Percentiles rank a stretch among this genome's conserved stretches.
Conservation (phyloP, 345 rosid genomes). For the Salix arbutifolia region DNA sequence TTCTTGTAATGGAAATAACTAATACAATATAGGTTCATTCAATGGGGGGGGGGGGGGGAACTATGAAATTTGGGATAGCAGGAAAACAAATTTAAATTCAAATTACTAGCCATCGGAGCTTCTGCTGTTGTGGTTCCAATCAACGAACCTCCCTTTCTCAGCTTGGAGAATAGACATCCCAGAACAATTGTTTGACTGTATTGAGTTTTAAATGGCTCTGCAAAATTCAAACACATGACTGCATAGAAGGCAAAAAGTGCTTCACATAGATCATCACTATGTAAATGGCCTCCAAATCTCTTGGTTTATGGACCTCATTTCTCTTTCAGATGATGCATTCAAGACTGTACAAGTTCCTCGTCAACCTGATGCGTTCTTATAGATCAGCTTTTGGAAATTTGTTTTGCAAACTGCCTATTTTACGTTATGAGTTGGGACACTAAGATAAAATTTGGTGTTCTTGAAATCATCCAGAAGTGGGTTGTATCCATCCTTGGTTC, state of each 20-base stretch:
- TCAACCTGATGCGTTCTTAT: constrained; percentile 1
- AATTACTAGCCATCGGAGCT: no score
- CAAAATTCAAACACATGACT: background rate
- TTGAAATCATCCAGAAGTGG: constrained; percentile 93
- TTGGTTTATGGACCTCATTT: constrained; percentile 1
- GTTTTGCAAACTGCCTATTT: constrained; percentile 24
- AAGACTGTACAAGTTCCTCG: background rate
- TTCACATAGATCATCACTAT: background rate
- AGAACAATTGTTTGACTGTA: no score
- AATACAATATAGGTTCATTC: no score
- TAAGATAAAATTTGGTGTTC: constrained; percentile 83
- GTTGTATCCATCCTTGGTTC: constrained; percentile 88
- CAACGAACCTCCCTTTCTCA: no score
- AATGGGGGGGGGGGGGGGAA: accelerated
- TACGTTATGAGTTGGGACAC: constrained; percentile 89
- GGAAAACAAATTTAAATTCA: no score
- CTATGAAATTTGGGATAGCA: no score
- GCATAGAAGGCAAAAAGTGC: background rate
- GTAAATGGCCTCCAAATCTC: no score
- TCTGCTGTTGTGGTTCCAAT: no score
- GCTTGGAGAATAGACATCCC: no score
- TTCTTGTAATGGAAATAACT: no score
- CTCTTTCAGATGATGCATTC: constrained; percentile 5
- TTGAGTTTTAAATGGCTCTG: background rate
- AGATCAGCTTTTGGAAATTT: background rate